phyloP scores from a whole-genome alignment of 495 filamentous ascomycete genomes.

The Xylaria cubensis region DNA sequence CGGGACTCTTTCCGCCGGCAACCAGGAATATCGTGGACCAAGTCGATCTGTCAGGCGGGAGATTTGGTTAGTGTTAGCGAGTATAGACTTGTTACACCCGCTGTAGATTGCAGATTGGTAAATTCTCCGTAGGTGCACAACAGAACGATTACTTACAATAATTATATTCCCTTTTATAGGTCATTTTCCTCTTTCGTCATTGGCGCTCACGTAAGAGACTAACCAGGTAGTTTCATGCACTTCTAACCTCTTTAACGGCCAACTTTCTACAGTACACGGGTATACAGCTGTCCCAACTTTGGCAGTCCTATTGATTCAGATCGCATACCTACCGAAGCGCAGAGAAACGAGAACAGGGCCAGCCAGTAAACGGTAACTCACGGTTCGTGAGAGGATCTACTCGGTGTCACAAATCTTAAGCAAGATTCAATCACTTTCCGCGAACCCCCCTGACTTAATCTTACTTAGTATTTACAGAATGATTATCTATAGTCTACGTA shows the following conservation, averaged over 20 bases:
- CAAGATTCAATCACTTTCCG: not conserved
- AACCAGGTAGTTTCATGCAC: not conserved
- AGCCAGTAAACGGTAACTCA: not conserved
- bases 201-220: slow-evolving; percentile 1
- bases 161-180: not conserved
- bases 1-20: not conserved
- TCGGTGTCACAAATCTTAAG: not conserved
- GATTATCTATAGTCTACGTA: not conserved
- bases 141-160: not conserved
- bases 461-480: not conserved
- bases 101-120: not conserved
- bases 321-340: not conserved
- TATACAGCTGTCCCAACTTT: not conserved
- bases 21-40: not conserved
- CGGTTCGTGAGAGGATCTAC: not conserved
- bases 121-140: not conserved
- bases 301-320: not conserved
- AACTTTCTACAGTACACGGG: not conserved
- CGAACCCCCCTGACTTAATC: not conserved
- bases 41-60: not conserved
- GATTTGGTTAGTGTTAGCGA: not conserved
- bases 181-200: not conserved
- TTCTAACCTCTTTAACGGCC: not conserved
- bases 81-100: not conserved
- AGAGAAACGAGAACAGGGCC: not conserved